Evolutionary conservation across 1,284 basidiomycete genomes (phyloP), one percentile per base, ranked within the genome.

Genomic region (Tylopilus orsonianus): DNA sequence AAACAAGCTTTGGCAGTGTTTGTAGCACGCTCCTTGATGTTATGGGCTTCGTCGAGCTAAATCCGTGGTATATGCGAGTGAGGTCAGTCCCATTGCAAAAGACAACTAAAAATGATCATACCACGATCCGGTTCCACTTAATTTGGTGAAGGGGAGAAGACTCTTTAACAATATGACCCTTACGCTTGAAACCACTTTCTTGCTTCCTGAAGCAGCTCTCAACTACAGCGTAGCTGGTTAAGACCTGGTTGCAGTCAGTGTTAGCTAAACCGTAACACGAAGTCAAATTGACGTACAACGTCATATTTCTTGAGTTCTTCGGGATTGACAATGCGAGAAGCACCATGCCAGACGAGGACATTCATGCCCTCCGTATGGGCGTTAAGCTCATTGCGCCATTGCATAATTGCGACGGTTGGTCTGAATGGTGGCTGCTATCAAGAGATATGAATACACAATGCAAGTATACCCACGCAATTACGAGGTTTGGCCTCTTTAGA

Each of bases 1-100:
- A 99, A 99, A 0, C 93, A 81, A 9, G 93, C 94, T 69, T 97
- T 98, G 2, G 97, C 95, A 0, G 96, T 98, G 64, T 97, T 98
- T 1, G 93, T 96, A 1, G 85, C 73, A 13, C 97, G 83, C 66
- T 99, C 96, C 67, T 95, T 96, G 74, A 97, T 99, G 66, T 97
- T 97, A 70, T 99, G 97, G 7, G 96, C 96, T 72, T 99, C 97
- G 61, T 99, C 97, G 35, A 99, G 82, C 87, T 89, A 52, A 32
- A 29, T 13, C 61, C 53, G 18, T 58, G 32, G 30, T 16, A 41
- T 39, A 19, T 41, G 14, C 26, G 20, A 32, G 23, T 40, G 36
- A 43, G 34, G 47, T 20, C 13, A 38, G n/a, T 10, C n/a, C 29
- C 40, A 37, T 4, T 16, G 16, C 10, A 30, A 16, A 16, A 2